A percentile compares a stretch with the other conserved stretches of the same genome.
Conservation (phyloP, 1,139 yeast genomes). For the Spathaspora sp. region DNA sequence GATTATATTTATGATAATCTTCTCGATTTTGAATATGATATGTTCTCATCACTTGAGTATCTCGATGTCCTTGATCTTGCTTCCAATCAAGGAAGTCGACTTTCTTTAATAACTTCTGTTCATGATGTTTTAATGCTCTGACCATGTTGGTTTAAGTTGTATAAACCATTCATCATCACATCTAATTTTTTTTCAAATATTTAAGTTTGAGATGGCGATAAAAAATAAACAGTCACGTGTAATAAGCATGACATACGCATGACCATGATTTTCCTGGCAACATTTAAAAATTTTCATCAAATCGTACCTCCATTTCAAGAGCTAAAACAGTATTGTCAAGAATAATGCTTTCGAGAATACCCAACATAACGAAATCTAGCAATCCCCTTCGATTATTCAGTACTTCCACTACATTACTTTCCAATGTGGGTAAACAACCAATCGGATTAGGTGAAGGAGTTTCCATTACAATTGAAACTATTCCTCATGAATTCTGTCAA, state of each 20-base stretch:
- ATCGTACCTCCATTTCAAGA: not conserved
- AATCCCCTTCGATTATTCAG: constrained; percentile 20
- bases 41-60: constrained; percentile 90
- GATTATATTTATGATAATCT: constrained; percentile 92
- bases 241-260: not conserved
- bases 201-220: not conserved
- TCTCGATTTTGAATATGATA: constrained; percentile 93
- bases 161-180: not conserved
- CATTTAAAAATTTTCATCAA: not conserved
- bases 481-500: constrained; percentile 48
- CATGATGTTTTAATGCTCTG: constrained; percentile 89
- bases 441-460: constrained; percentile 34
- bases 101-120: constrained; percentile 88
- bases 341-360: constrained; percentile 3
- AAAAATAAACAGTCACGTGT: not conserved
- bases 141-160: constrained; percentile 57
- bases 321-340: not conserved
- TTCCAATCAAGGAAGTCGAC: constrained; percentile 98
- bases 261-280: not conserved
- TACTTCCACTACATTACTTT: constrained; percentile 25
- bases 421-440: constrained; percentile 46
- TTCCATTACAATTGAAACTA: constrained; percentile 32
- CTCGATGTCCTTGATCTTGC: constrained; percentile 93
- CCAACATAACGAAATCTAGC: not conserved
- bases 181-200: not conserved